Conservation (phyloP, 768 basidiomycete genomes). For the Suillus variegatus region DNA sequence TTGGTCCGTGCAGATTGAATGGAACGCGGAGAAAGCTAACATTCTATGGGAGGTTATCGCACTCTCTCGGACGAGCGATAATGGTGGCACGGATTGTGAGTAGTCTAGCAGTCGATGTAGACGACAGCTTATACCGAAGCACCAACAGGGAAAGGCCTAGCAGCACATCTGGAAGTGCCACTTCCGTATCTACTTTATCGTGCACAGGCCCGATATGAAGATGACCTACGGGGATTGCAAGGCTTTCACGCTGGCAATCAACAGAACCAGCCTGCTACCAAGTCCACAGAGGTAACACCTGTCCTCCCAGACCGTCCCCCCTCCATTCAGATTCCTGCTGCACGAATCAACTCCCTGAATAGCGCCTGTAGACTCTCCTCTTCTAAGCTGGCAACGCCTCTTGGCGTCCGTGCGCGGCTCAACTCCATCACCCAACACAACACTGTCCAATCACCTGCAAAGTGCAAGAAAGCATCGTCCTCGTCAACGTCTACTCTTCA, state of each 20-base stretch:
- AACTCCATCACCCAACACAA: conserved; percentile 65
- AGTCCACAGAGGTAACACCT: conserved; percentile 19
- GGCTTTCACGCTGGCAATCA: conserved; percentile 55
- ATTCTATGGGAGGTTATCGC: conserved; percentile 88
- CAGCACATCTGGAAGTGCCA: conserved; percentile 77
- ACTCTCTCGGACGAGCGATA: conserved; percentile 70
- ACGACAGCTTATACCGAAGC: neutral
- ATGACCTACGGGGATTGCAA: conserved; percentile 79
- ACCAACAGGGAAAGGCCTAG: conserved; percentile 76
- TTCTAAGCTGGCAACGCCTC: conserved; percentile 51
- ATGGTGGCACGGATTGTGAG: conserved; percentile 79
- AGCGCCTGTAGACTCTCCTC: conserved; percentile 31
- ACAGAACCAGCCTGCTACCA: conserved; percentile 29
- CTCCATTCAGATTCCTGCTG: conserved; percentile 2
- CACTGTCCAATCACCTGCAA: conserved; percentile 37
- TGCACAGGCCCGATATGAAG: conserved; percentile 81
- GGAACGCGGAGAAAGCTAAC: conserved; percentile 82
- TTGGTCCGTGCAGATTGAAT: conserved; percentile 63
- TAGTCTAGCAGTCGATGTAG: conserved; percentile 11
- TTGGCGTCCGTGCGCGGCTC: conserved; percentile 70
- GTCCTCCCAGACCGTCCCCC: conserved; percentile 11
- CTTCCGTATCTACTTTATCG: conserved; percentile 84
- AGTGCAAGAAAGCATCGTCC: conserved; percentile 50
- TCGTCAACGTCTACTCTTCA: conserved; percentile 78
- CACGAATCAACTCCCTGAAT: conserved; percentile 3